These are phyloP conservation scores for Lachnellula hyalina DNA, from an alignment of 2,329 filamentous ascomycete species.

Conservation along the genomic window DNA sequence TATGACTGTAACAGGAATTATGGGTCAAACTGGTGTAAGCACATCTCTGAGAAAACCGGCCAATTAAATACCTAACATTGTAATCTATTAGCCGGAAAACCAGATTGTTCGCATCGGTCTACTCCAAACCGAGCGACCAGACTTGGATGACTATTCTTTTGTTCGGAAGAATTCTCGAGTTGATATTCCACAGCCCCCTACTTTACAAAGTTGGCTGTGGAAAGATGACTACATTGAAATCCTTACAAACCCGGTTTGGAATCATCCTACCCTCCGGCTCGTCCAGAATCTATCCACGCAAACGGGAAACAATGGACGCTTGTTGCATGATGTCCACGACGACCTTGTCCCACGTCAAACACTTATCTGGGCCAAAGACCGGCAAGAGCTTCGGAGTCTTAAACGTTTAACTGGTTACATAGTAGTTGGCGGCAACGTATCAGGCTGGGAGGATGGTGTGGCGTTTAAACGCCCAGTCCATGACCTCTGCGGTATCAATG, in stretches of 20 bases:
- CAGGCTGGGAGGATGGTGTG: neutral
- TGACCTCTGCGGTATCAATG: conserved; percentile 5
- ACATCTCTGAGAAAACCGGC: too few relatives aligned
- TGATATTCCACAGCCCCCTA: neutral
- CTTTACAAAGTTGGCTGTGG: conserved; percentile 3
- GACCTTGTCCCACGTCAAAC: conserved; percentile 4
- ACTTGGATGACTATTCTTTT: neutral
- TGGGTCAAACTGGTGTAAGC: conserved; percentile 5
- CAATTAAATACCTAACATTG: neutral
- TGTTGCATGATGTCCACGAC: neutral
- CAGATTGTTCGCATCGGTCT: conserved; percentile 3
- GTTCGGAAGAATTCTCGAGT: neutral
- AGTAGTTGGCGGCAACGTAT: neutral
- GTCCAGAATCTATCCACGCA: neutral
- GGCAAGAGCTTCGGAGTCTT: conserved; percentile 1
- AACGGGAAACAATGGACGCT: neutral
- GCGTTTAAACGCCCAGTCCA: neutral
- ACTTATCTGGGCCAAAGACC: conserved; percentile 8
- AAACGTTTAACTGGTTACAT: conserved; percentile 2
- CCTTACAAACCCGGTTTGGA: conserved; percentile 2
- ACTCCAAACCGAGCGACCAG: neutral
- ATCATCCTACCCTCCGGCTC: neutral
- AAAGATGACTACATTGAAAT: conserved; percentile 1
- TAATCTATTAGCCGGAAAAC: neutral
- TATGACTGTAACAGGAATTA: neutral